These are phyloP conservation scores for Cadophora sp. DNA, from an alignment of 2,329 filamentous ascomycete genomes.

Conservation along the genomic window DNA sequence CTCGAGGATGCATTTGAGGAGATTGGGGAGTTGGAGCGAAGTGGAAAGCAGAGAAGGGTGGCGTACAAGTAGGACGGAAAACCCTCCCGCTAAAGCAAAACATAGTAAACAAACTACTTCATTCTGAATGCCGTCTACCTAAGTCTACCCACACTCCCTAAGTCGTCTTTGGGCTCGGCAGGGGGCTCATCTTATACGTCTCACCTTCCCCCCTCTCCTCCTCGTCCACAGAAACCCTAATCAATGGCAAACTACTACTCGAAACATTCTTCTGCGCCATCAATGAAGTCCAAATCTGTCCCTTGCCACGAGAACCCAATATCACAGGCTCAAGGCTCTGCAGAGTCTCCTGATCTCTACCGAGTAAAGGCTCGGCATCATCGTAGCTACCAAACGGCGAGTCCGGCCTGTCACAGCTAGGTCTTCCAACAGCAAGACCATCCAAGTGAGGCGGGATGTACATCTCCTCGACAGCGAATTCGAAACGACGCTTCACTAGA, in stretches of 20 bases:
- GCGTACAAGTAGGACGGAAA: neutral
- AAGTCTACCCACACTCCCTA: neutral
- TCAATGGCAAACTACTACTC: neutral
- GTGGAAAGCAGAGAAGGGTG: neutral
- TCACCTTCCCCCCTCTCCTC: neutral
- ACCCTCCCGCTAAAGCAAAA: neutral
- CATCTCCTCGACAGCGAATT: slow-evolving; percentile 26
- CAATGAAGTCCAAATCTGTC: neutral
- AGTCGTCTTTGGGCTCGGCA: neutral
- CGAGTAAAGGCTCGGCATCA: neutral
- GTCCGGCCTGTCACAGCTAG: neutral
- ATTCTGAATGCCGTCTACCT: neutral
- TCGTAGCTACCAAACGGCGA: neutral
- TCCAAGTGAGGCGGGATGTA: slow-evolving; percentile 10
- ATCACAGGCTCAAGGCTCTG: slow-evolving; percentile 1
- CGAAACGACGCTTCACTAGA: slow-evolving; percentile 23
- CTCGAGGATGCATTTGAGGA: slow-evolving; percentile 51
- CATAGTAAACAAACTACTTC: neutral
- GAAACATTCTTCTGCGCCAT: neutral
- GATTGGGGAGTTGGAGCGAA: slow-evolving; percentile 27
- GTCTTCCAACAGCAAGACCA: neutral
- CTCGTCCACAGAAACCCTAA: neutral
- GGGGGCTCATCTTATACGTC: neutral
- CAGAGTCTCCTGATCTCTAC: neutral
- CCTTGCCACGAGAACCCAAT: neutral